Evolutionary conservation across 78 protist species (phyloP).

Genomic region (Creolimax fragrantissima): DNA sequence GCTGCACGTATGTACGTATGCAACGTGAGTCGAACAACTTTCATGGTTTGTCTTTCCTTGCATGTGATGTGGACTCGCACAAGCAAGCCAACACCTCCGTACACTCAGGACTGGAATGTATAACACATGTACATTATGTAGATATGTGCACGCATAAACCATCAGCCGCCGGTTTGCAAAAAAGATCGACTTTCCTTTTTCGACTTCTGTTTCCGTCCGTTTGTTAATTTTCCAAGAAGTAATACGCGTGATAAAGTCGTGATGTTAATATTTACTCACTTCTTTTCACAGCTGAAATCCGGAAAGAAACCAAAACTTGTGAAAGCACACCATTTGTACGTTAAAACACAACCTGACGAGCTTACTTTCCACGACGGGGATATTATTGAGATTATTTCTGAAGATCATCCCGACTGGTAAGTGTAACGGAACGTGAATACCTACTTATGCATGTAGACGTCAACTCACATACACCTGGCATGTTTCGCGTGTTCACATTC

Average conservation of each 20-base stretch:
- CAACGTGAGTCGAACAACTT: too few species aligned
- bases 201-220: background rate
- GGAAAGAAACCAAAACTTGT: background rate
- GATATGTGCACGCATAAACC: too few species aligned
- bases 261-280: background rate
- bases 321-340: background rate
- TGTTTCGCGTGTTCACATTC: too few species aligned
- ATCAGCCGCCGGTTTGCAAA: too few species aligned
- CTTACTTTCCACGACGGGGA: background rate
- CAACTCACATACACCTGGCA: too few species aligned
- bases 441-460: too few species aligned
- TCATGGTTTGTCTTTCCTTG: too few species aligned
- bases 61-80: too few species aligned
- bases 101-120: too few species aligned
- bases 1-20: too few species aligned
- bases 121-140: too few species aligned
- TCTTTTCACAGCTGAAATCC: background rate
- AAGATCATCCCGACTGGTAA: slow-evolving; percentile 6
- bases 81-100: too few species aligned
- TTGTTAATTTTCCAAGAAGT: background rate
- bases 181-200: background rate
- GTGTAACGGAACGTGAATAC: background rate
- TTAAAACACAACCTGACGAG: background rate
- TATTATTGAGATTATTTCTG: background rate
- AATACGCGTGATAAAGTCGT: background rate